phyloP scores from a whole-genome alignment of 108 stramenopile species.

The Schizochytrium sp. region DNA sequence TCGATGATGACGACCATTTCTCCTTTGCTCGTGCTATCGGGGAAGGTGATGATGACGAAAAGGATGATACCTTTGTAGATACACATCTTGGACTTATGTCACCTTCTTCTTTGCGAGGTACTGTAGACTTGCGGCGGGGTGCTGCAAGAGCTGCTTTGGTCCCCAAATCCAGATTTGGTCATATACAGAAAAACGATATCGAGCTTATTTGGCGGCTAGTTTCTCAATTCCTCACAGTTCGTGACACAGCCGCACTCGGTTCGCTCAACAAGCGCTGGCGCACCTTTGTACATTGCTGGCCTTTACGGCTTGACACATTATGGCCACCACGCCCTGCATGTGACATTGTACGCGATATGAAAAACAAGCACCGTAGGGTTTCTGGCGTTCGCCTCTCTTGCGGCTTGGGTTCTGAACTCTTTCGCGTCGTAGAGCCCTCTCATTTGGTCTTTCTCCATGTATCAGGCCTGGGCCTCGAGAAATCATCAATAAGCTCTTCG shows the following conservation, averaged over 20 bases:
- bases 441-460: not conserved
- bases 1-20: no score
- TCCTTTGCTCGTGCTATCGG: no score
- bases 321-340: not conserved
- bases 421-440: not conserved
- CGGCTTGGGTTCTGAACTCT: not conserved
- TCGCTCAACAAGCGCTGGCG: not conserved
- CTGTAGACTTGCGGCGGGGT: constrained; percentile 12
- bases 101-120: not conserved
- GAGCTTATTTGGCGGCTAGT: not conserved
- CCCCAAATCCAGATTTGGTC: not conserved
- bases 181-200: not conserved
- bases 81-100: no score
- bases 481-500: not conserved
- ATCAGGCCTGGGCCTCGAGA: not conserved
- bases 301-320: not conserved
- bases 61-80: no score
- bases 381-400: not conserved
- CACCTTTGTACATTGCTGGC: not conserved
- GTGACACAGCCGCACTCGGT: not conserved
- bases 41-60: no score
- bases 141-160: not conserved
- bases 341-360: not conserved
- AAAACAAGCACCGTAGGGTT: not conserved
- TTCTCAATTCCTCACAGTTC: not conserved